Conservation (phyloP, 108 stramenopile species). For the Chaetoceros tenuissimus region DNA sequence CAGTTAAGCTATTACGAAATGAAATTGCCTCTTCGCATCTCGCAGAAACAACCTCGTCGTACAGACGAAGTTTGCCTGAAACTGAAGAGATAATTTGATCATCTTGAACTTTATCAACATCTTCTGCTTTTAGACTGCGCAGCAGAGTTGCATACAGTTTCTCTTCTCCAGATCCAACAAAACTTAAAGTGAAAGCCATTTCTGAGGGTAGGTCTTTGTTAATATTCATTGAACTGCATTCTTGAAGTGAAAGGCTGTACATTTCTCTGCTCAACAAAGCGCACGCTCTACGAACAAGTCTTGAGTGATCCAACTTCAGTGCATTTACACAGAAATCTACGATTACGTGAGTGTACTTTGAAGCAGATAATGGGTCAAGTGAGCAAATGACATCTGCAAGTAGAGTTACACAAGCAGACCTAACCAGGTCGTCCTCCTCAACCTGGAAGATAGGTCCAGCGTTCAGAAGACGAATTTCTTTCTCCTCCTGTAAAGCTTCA, state of each 20-base stretch:
- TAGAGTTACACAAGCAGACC: slow-evolving; percentile 43
- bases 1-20: slow-evolving; percentile 26
- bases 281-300: slow-evolving; percentile 52
- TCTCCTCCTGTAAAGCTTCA: slow-evolving; percentile 11
- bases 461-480: slow-evolving; percentile 46
- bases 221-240: slow-evolving; percentile 12
- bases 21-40: slow-evolving; percentile 63
- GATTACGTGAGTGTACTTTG: slow-evolving; percentile 34
- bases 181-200: slow-evolving; percentile 34
- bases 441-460: slow-evolving; percentile 67
- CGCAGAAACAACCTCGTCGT: slow-evolving; percentile 44
- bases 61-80: slow-evolving; percentile 11
- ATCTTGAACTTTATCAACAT: not conserved
- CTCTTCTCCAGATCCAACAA: slow-evolving; percentile 38
- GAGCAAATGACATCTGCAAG: slow-evolving; percentile 45
- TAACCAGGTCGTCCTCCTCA: slow-evolving; percentile 64
- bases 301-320: slow-evolving; percentile 42
- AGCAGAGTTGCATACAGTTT: slow-evolving; percentile 20
- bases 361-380: slow-evolving; percentile 21
- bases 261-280: slow-evolving; percentile 55
- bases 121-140: slow-evolving; percentile 12
- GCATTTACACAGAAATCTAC: slow-evolving; percentile 19
- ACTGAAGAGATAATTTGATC: slow-evolving; percentile 6
- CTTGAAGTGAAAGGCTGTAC: slow-evolving; percentile 42
- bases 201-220: not conserved